These are phyloP conservation scores for Candida buenavistaensis DNA, from an alignment of 1,139 yeast species.

Conservation along the genomic window DNA sequence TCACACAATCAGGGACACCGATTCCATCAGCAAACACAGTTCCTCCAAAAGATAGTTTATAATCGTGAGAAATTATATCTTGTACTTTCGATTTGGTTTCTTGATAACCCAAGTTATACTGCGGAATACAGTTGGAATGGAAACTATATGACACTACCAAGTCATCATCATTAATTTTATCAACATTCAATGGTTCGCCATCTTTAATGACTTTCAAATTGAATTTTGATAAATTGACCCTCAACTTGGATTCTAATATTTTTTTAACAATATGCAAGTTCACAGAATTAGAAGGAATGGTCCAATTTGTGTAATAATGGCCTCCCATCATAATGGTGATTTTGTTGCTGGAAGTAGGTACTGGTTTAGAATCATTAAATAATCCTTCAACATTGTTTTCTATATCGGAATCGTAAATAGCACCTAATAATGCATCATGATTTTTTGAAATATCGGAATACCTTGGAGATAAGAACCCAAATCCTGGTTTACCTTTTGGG, in stretches of 20 bases:
- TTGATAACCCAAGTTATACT: conserved; percentile 72
- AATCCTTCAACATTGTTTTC: conserved; percentile 45
- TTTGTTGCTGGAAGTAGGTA: conserved; percentile 44
- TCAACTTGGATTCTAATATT: conserved; percentile 51
- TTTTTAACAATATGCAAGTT: conserved; percentile 45
- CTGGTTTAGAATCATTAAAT: conserved; percentile 8
- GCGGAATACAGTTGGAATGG: conserved; percentile 72
- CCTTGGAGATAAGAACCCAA: conserved; percentile 84
- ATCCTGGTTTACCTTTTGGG: conserved; percentile 58
- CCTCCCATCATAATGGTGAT: conserved; percentile 94
- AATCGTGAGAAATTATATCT: conserved; percentile 28
- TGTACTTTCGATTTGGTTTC: conserved; percentile 40
- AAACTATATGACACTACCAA: conserved; percentile 33
- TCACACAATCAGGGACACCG: conserved; percentile 87
- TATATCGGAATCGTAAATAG: conserved; percentile 85
- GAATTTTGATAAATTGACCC: conserved; percentile 39
- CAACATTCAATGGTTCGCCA: conserved; percentile 21
- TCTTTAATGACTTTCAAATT: conserved; percentile 31
- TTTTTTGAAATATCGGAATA: conserved; percentile 36
- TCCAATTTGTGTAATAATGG: conserved; percentile 43
- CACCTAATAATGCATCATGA: conserved; percentile 71
- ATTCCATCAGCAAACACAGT: conserved; percentile 81
- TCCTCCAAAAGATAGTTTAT: conserved; percentile 66
- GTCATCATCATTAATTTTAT: conserved; percentile 29
- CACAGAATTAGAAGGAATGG: conserved; percentile 46